Base-by-base conservation (phyloP, 106 monocot species). In the Dioscorea alata region DNA sequence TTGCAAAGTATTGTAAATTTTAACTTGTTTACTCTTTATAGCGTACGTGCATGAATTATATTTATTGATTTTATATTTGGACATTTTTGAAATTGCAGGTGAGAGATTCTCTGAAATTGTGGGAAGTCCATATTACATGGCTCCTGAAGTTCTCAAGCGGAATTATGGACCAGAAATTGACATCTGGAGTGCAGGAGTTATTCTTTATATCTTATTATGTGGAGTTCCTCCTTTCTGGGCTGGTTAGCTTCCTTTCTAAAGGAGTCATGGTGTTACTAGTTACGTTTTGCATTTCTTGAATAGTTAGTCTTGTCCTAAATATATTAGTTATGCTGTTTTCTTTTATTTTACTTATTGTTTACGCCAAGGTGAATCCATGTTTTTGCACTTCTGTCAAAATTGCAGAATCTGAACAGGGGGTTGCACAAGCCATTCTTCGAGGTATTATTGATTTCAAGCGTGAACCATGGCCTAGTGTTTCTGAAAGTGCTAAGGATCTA, bases 381-480 rank as follows among this genome's bases (percentile, higher is more conserved):
- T 10, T 28, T 42, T 42, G 4, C 42, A 42, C 42, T 6, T 6
- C 42, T 42, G 42, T 42, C 42, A 10, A 42, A 42, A 66, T 23
- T 89, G 68, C 85, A 99, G 97, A 99, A 78, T 89, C 97, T 20
- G 97, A 99, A 69, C 97, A 99, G 65, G 97, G 97, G 19, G 97
- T 99, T 76, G 97, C 97, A 69, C 92, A 93, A 85, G 97, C 97
- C n/a, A 99, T 99, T 74, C 89, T 99, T 73, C 84, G 92, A 18
- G 97, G 97, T 2, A 61, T 71, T 79, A 93, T 93, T 70, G 97
- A 99, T 82, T 99, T 99, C 59, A 99, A 99, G 72, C 89, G 97
- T 68, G 92, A 99, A 69, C 97, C 97, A 60, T 99, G 97, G 97
- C 92, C 93, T 48, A 87, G 74, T 77, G 80, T 99, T 79, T 93